phyloP scores from a whole-genome alignment of 805 yeast genomes.

The Pichia rugopelliculosa region DNA sequence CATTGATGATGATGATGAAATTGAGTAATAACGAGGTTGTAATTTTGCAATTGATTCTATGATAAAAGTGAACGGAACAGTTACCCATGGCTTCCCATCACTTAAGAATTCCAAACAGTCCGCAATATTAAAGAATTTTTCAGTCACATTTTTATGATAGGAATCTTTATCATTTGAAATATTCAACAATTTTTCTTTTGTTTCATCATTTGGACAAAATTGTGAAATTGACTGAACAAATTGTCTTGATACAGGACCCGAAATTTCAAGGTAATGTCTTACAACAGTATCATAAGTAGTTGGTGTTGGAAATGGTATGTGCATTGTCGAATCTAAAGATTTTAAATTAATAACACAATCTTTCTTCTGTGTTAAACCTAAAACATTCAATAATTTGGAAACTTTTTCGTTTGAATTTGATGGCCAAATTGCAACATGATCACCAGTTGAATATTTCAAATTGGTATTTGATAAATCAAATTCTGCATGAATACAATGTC shows the following conservation, averaged over 20 bases:
- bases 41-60: constrained; percentile 74
- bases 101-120: constrained; percentile 63
- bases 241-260: constrained; percentile 92
- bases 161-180: constrained; percentile 62
- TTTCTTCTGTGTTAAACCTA: constrained; percentile 48
- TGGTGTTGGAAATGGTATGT: constrained; percentile 56
- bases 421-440: constrained; percentile 93
- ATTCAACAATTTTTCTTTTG: constrained; percentile 39
- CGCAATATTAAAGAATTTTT: constrained; percentile 61
- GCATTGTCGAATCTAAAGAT: constrained; percentile 62
- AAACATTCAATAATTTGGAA: constrained; percentile 52
- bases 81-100: constrained; percentile 57
- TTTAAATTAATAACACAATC: constrained; percentile 55
- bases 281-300: constrained; percentile 84
- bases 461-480: constrained; percentile 71
- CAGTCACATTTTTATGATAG: constrained; percentile 60
- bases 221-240: constrained; percentile 62
- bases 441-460: constrained; percentile 88
- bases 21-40: constrained; percentile 94
- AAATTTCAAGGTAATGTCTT: constrained; percentile 81
- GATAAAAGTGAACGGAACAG: constrained; percentile 76
- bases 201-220: constrained; percentile 67
- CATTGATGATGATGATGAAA: constrained; percentile 77
- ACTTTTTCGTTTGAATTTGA: constrained; percentile 77
- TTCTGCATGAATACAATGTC: constrained; percentile 88